Percentiles rank a stretch among this genome's conserved stretches.
Evolutionary conservation across 306 rosid species (phyloP).

Genomic region (Castanopsis chinensis): DNA sequence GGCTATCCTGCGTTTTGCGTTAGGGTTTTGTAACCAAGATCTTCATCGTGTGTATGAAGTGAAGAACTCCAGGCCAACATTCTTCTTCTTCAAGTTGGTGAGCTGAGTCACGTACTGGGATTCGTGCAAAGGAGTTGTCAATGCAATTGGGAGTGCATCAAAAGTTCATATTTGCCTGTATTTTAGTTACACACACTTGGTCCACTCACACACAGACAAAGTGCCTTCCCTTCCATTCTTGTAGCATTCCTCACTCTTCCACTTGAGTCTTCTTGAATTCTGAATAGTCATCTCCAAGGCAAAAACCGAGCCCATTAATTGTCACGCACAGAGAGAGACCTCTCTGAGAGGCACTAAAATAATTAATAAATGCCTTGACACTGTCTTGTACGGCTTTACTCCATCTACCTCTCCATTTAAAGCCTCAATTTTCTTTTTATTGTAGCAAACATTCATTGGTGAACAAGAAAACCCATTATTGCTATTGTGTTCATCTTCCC

Average conservation of each 20-base stretch:
- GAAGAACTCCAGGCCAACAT: too few species aligned
- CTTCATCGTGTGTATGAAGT: too few species aligned
- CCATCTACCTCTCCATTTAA: conserved; percentile 40
- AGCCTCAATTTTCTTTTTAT: not conserved
- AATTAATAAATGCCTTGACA: conserved; percentile 24
- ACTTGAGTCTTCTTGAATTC: not conserved
- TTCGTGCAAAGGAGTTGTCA: too few species aligned
- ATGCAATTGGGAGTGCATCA: too few species aligned
- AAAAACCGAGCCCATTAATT: conserved; percentile 34
- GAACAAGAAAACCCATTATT: not conserved
- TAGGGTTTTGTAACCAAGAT: too few species aligned
- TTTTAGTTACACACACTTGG: not conserved
- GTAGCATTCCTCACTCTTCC: not conserved
- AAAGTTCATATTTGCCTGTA: too few species aligned
- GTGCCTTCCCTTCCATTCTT: not conserved
- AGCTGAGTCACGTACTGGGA: too few species aligned
- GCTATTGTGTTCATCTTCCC: not conserved
- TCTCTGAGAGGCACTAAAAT: conserved; percentile 21
- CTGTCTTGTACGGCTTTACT: conserved; percentile 25
- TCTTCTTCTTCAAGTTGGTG: too few species aligned
- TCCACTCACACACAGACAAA: not conserved
- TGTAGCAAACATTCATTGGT: conserved; percentile 13
- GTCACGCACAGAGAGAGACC: conserved; percentile 4
- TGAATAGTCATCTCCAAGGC: not conserved
- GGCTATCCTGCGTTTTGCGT: too few species aligned